A percentile compares a stretch with the other conserved stretches of the same genome.
Evolutionary conservation across 2,329 filamentous ascomycete genomes (phyloP).

Genomic region (Aspergillus quadricinctus): DNA sequence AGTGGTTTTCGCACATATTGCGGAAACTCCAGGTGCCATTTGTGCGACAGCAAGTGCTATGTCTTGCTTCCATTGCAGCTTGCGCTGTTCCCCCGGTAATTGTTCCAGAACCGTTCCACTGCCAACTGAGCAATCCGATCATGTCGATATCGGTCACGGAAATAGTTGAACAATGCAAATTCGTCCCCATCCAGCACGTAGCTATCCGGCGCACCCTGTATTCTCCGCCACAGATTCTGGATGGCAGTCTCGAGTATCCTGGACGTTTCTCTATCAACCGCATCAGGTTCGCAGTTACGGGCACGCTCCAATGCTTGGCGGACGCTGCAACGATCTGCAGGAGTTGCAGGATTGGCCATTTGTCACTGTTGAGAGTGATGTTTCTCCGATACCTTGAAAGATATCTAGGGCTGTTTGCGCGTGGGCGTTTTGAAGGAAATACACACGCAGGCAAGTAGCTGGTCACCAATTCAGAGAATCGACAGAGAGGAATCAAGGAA

Average conservation of each 20-base stretch:
- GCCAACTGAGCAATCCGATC: conserved; percentile 48
- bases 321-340: conserved; percentile 44
- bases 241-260: conserved; percentile 63
- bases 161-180: conserved; percentile 85
- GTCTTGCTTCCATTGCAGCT: conserved; percentile 21
- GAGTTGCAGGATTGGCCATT: conserved; percentile 35
- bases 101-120: conserved; percentile 56
- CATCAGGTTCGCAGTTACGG: conserved; percentile 65
- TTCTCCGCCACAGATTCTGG: conserved; percentile 61
- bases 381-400: conserved; percentile 1
- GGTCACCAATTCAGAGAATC: neutral
- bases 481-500: conserved; percentile 5
- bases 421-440: neutral
- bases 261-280: conserved; percentile 58
- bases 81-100: conserved; percentile 23
- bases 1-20: neutral
- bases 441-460: conserved; percentile 8
- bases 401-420: neutral
- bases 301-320: conserved; percentile 70
- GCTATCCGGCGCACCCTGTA: conserved; percentile 58
- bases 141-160: conserved; percentile 61
- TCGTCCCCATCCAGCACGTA: conserved; percentile 74
- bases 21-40: neutral
- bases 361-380: conserved; percentile 1
- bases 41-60: conserved; percentile 8